phyloP scores from a whole-genome alignment of 192 early-diverging fungal species.

The Rhizoclosmatium globosum region DNA sequence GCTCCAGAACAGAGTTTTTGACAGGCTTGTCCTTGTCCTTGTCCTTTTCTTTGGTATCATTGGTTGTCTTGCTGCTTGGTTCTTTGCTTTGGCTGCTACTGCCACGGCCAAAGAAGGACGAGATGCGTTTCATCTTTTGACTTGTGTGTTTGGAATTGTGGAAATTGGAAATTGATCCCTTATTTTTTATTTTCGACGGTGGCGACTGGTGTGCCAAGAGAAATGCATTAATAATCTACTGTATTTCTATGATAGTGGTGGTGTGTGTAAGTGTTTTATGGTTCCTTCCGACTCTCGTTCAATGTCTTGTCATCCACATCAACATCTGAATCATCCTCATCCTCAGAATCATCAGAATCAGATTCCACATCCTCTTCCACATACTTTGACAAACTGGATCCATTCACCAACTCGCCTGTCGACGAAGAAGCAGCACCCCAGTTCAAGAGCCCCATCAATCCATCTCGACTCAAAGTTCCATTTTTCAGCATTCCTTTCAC shows the following conservation, averaged over 20 bases:
- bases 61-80: not conserved
- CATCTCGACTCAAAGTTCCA: slow-evolving; percentile 17
- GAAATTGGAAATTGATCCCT: no score
- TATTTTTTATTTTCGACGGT: no score
- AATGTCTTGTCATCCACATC: not conserved
- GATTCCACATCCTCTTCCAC: no score
- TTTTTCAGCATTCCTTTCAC: slow-evolving; percentile 3
- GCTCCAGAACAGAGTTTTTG: not conserved
- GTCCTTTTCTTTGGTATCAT: not conserved
- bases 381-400: no score
- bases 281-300: no score
- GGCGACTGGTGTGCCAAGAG: no score
- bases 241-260: no score
- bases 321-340: not conserved
- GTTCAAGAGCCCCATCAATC: slow-evolving; percentile 17
- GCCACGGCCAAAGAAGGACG: not conserved
- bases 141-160: no score
- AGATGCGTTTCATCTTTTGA: not conserved
- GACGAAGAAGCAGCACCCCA: not conserved
- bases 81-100: not conserved
- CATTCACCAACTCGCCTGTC: no score
- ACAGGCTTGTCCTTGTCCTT: not conserved
- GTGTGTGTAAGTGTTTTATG: no score
- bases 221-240: no score
- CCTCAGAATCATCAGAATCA: not conserved